These are phyloP conservation scores for Zygosaccharomyces bailii DNA, from an alignment of 805 yeast genomes.

Conservation along the genomic window DNA sequence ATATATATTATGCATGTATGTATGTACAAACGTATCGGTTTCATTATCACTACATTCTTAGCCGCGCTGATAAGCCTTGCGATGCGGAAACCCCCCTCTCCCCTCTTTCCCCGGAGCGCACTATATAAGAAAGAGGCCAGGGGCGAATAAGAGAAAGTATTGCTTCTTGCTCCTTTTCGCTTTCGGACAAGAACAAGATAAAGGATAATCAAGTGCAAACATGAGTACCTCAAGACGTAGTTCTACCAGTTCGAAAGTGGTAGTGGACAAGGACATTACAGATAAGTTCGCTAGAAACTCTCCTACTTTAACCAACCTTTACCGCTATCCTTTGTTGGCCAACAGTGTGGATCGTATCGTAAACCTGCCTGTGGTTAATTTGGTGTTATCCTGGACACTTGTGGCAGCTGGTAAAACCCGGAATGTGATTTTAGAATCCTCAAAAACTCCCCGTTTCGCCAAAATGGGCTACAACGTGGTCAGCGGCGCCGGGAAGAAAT, in stretches of 20 bases:
- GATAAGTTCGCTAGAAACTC: conserved; percentile 29
- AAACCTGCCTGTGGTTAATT: conserved; percentile 20
- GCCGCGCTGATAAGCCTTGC: conserved; percentile 1
- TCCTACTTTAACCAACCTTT: conserved; percentile 26
- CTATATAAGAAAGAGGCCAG: neutral
- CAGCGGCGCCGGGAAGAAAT: conserved; percentile 12
- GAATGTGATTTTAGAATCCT: conserved; percentile 20
- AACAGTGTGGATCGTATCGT: conserved; percentile 17
- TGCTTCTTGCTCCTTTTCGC: neutral
- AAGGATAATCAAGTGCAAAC: neutral
- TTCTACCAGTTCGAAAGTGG: conserved; percentile 13
- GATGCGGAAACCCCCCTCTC: neutral
- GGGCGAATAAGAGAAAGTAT: neutral
- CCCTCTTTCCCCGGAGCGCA: neutral
- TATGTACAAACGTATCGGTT: neutral
- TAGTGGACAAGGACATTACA: conserved; percentile 25
- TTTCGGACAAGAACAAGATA: neutral
- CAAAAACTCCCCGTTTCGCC: conserved; percentile 19
- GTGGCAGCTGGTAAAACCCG: conserved; percentile 14
- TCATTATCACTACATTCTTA: neutral
- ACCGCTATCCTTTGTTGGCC: conserved; percentile 22
- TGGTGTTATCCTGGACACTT: conserved; percentile 16
- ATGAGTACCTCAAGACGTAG: conserved; percentile 2
- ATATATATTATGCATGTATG: neutral
- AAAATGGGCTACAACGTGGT: conserved; percentile 18